These are phyloP conservation scores for Geosiphon pyriformis DNA, from an alignment of 192 early-diverging fungal genomes.

Conservation along the genomic window DNA sequence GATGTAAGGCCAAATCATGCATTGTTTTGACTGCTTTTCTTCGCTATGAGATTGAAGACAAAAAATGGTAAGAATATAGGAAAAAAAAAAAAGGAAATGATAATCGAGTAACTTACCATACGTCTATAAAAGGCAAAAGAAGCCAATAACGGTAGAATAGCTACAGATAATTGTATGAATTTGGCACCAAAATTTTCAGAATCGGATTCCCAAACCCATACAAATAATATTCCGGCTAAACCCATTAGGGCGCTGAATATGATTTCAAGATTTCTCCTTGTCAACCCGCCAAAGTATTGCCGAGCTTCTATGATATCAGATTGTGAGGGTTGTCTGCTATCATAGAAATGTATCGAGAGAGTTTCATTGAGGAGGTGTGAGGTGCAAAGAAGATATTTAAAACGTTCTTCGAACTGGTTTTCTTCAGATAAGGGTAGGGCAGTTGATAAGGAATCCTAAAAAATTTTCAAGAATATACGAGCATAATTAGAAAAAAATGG, in stretches of 20 bases:
- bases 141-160: slow-evolving; percentile 20
- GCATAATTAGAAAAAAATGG: no score
- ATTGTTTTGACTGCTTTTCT: slow-evolving; percentile 40
- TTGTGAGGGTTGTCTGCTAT: slow-evolving; percentile 32
- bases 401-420: slow-evolving; percentile 51
- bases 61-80: slow-evolving; percentile 12
- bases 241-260: slow-evolving; percentile 14
- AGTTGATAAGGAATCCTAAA: slow-evolving; percentile 45
- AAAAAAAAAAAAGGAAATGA: background rate
- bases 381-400: slow-evolving; percentile 55
- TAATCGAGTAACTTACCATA: slow-evolving; percentile 29
- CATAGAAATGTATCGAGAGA: slow-evolving; percentile 36
- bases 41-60: slow-evolving; percentile 28
- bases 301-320: slow-evolving; percentile 22
- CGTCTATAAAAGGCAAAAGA: slow-evolving; percentile 37
- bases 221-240: slow-evolving; percentile 22
- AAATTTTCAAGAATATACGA: background rate
- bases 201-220: slow-evolving; percentile 14
- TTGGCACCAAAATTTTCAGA: slow-evolving; percentile 4
- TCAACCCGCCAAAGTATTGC: slow-evolving; percentile 16
- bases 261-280: slow-evolving; percentile 19
- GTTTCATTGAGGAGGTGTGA: slow-evolving; percentile 48
- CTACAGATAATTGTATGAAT: slow-evolving; percentile 15
- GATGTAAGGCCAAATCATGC: slow-evolving; percentile 39
- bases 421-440: slow-evolving; percentile 44